Conservation (phyloP, 1,139 yeast species). For the Blastobotrys raffinosifermentans region DNA sequence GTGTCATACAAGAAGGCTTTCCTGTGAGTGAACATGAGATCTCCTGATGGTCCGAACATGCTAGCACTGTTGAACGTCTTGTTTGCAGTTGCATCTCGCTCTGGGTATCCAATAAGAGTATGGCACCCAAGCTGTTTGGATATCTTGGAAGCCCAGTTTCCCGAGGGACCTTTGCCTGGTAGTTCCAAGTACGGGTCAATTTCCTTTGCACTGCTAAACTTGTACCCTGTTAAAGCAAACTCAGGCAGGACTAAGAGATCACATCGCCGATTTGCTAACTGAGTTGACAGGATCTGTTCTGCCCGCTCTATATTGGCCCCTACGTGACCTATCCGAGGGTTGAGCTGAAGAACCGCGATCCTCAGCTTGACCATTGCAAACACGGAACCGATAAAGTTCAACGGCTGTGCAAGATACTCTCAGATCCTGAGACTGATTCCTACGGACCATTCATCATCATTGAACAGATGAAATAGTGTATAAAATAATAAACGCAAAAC, state of each 20-base stretch:
- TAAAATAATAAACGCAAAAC: no score
- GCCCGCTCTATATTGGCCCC: slow-evolving; percentile 51
- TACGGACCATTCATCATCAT: no score
- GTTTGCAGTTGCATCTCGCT: slow-evolving; percentile 30
- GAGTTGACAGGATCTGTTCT: slow-evolving; percentile 34
- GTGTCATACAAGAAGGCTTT: slow-evolving; percentile 74
- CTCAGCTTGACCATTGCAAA: slow-evolving; percentile 34
- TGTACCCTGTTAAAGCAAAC: slow-evolving; percentile 80
- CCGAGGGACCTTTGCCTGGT: slow-evolving; percentile 40
- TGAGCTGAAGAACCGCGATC: slow-evolving; percentile 65
- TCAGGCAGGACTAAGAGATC: slow-evolving; percentile 74
- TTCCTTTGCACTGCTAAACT: slow-evolving; percentile 47
- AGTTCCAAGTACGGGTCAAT: slow-evolving; percentile 58
- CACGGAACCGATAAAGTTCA: no score
- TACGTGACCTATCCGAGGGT: slow-evolving; percentile 57
- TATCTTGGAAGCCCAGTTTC: slow-evolving; percentile 51
- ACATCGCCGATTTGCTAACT: slow-evolving; percentile 17
- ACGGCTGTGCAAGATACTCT: no score
- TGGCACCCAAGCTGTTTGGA: slow-evolving; percentile 52
- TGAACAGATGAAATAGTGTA: no score
- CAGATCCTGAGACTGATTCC: no score
- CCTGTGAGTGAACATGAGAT: slow-evolving; percentile 59
- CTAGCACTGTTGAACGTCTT: slow-evolving; percentile 67
- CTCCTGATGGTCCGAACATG: slow-evolving; percentile 55
- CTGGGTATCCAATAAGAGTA: slow-evolving; percentile 83